These are phyloP conservation scores for Macrolepiota albuminosa DNA, from an alignment of 768 basidiomycete genomes.

Conservation along the genomic window DNA sequence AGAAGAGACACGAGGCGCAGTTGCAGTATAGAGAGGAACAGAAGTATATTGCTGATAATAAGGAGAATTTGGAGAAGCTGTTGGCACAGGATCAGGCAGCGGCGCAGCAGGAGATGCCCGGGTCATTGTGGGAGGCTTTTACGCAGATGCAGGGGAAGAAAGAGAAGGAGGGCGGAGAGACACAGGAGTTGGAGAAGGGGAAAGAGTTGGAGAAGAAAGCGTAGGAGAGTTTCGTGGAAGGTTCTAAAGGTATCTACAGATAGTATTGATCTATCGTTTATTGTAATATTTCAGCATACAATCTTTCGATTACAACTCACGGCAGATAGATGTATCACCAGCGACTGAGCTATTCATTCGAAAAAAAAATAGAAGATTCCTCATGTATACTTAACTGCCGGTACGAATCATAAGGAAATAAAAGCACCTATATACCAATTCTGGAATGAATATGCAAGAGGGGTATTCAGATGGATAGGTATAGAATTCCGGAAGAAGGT, in stretches of 20 bases:
- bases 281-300: not conserved
- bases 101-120: constrained; percentile 36
- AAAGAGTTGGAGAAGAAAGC: not conserved
- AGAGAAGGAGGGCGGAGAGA: not conserved
- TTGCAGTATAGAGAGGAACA: constrained; percentile 44
- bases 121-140: constrained; percentile 45
- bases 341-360: not conserved
- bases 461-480: not conserved
- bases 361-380: not conserved
- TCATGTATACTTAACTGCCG: not conserved
- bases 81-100: constrained; percentile 31
- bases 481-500: not conserved
- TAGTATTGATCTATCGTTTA: not conserved
- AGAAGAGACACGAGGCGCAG: constrained; percentile 48
- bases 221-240: not conserved
- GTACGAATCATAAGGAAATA: not conserved
- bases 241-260: not conserved
- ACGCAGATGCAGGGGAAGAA: constrained; percentile 21
- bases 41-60: constrained; percentile 41
- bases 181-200: not conserved
- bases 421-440: not conserved
- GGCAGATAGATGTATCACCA: not conserved
- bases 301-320: constrained; percentile 3
- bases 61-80: constrained; percentile 39
- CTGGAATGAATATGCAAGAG: not conserved